phyloP scores from a whole-genome alignment of 768 basidiomycete genomes.

The Lentinula guzmanii region DNA sequence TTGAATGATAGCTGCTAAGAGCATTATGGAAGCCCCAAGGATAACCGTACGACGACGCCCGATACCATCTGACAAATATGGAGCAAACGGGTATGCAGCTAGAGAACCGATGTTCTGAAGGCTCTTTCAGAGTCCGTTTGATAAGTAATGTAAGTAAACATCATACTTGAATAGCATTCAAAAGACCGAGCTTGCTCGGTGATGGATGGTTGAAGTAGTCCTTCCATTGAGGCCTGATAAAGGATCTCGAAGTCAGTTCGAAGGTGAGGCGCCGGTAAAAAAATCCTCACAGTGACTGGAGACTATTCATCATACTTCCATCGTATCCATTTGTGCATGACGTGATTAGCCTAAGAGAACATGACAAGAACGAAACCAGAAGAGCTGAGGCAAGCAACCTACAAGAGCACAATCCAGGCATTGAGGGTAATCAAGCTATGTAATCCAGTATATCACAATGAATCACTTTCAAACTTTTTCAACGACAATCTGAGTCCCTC shows the following conservation, averaged over 20 bases:
- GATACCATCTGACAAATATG: constrained; percentile 35
- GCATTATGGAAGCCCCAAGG: constrained; percentile 39
- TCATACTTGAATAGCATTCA: constrained; percentile 42
- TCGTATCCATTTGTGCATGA: constrained; percentile 48
- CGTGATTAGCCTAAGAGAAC: constrained; percentile 29
- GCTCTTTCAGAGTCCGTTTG: not conserved
- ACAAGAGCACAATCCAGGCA: constrained; percentile 41
- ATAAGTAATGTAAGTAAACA: not conserved
- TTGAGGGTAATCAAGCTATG: constrained; percentile 34
- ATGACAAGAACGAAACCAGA: not conserved
- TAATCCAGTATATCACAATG: not conserved
- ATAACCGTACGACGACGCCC: constrained; percentile 39
- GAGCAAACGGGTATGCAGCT: constrained; percentile 43
- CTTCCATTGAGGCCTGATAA: constrained; percentile 39
- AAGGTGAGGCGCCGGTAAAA: constrained; percentile 25
- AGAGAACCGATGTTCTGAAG: constrained; percentile 40
- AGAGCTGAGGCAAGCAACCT: not conserved
- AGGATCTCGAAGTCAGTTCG: constrained; percentile 23
- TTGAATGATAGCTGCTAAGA: constrained; percentile 37
- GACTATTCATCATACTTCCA: constrained; percentile 48
- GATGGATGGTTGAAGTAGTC: constrained; percentile 37
- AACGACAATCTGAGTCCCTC: not conserved
- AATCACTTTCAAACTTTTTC: too few relatives aligned
- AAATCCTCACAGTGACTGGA: constrained; percentile 34
- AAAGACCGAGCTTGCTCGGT: constrained; percentile 34